Base-by-base conservation (phyloP, 805 yeast species). In the Candida nonsorbophila region DNA sequence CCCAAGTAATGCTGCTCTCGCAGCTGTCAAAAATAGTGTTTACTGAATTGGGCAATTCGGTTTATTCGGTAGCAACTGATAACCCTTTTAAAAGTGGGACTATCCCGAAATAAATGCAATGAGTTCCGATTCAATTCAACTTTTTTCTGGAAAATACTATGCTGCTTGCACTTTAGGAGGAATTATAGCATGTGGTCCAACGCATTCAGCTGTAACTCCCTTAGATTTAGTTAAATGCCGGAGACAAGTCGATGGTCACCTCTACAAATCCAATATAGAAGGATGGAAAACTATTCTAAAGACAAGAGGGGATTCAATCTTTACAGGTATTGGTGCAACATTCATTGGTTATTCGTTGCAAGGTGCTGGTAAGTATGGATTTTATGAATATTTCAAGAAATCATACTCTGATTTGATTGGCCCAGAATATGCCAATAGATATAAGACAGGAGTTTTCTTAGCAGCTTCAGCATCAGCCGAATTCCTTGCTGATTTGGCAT, bases 351-450 rank as follows among this genome's bases (percentile, higher is more conserved):
- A 92, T 62, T 82, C 96, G 6, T 65, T 88, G 49, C 98, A 90
- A 64, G 97, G 98, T 48, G 95, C 95, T 28, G 95, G 96, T 47
- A 90, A 90, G 61, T 90, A 90, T 60, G 98, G 98, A 17, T 79
- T 87, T 55, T 90, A 92, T 62, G 97, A 90, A 61, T 72, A 67
- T 47, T 90, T 90, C 74, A 90, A 90, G 64, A 77, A 82, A 61
- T 67, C 73, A 34, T 90, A 87, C 58, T 60, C 79, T 31, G 74
- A 76, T 47, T 33, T 74, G 17, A 70, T 80, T 28, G 92, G 95
- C 22, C 74, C 72, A 23, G 77, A 75, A 30, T 33, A 44, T 26
- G 82, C 86, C 16, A 54, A 61, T 27, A 72, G 74, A 32, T 79
- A 80, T 63, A 78, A 76, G 51, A 84, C 95, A 5, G 69, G 77